These are phyloP conservation scores for Spironucleus salmonicida DNA, from an alignment of 208 protist genomes.

Conservation along the genomic window DNA sequence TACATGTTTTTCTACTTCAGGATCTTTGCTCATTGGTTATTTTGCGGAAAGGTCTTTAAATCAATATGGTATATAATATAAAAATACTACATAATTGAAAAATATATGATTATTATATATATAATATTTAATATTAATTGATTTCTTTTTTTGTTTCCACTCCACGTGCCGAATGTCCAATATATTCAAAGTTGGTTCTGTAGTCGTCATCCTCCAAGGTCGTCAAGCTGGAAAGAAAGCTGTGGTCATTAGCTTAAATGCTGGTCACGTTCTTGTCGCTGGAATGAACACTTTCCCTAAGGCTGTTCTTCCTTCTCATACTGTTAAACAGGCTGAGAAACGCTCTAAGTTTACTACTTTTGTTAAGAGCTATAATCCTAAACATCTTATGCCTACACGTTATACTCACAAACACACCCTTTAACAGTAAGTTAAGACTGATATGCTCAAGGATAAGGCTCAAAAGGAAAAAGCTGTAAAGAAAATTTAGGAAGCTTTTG, in stretches of 20 bases:
- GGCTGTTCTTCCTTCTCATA: slow-evolving; percentile 45
- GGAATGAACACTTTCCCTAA: slow-evolving; percentile 48
- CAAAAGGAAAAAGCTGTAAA: slow-evolving; percentile 34
- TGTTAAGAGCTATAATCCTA: slow-evolving; percentile 50
- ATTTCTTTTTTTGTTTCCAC: not conserved
- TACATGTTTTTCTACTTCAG: slow-evolving; percentile 27
- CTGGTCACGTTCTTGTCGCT: slow-evolving; percentile 48
- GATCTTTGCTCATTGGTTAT: not conserved
- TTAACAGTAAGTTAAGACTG: slow-evolving; percentile 35
- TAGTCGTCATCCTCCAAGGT: slow-evolving; percentile 51
- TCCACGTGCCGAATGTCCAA: not conserved
- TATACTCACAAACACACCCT: slow-evolving; percentile 43
- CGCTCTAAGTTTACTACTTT: slow-evolving; percentile 49
- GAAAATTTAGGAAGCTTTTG: slow-evolving; percentile 41
- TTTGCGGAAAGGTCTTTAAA: not conserved
- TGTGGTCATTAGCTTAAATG: slow-evolving; percentile 50
- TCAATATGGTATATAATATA: too few relatives aligned
- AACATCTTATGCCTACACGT: slow-evolving; percentile 52
- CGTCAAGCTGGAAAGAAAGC: slow-evolving; percentile 54
- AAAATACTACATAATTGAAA: too few relatives aligned
- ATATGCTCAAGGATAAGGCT: slow-evolving; percentile 22
- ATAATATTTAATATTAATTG: too few relatives aligned
- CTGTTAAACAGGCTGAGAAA: slow-evolving; percentile 41
- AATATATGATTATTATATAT: too few relatives aligned
- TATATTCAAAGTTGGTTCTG: slow-evolving; percentile 46